Evolutionary conservation across 2,329 filamentous ascomycete genomes (phyloP).

Genomic region (Colletotrichum limetticola): DNA sequence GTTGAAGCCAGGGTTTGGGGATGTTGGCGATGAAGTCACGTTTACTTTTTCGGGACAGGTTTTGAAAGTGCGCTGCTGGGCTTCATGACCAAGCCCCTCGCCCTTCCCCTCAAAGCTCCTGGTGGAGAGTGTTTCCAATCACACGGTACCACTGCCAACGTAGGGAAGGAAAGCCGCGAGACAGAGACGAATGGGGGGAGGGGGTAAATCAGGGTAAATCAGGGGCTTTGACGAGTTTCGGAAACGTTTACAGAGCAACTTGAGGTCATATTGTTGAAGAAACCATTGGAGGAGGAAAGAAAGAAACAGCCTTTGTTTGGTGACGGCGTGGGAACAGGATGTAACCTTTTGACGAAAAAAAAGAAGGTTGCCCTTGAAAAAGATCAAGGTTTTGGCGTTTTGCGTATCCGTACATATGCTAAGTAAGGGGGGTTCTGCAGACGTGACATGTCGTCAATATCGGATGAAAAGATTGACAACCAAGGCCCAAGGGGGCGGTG

Average conservation of each 20-base stretch:
- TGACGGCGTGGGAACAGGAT: neutral
- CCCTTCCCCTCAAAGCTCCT: neutral
- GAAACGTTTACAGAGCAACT: neutral
- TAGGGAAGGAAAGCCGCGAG: neutral
- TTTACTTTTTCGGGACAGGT: neutral
- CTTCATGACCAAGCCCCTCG: neutral
- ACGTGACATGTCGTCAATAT: slow-evolving; percentile 20
- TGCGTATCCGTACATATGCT: too few relatives aligned
- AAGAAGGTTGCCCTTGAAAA: neutral
- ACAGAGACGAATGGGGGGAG: neutral
- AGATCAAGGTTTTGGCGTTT: slow-evolving; percentile 20
- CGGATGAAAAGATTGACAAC: slow-evolving; percentile 30
- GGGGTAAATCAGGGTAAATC: neutral
- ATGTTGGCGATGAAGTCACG: neutral
- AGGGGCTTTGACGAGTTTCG: neutral
- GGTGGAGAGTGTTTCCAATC: neutral
- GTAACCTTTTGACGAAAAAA: neutral
- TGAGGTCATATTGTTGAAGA: too few relatives aligned
- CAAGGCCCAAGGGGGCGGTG: neutral
- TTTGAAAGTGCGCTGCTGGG: neutral
- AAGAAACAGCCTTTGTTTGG: slow-evolving; percentile 14
- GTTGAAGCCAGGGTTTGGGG: neutral
- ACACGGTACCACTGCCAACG: neutral
- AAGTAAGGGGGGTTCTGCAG: slow-evolving; percentile 15
- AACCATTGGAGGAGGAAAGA: neutral